Evolutionary conservation across 192 early-diverging fungal genomes (phyloP), one percentile per base, ranked within the genome.

Genomic region (Coemansia sp.): DNA sequence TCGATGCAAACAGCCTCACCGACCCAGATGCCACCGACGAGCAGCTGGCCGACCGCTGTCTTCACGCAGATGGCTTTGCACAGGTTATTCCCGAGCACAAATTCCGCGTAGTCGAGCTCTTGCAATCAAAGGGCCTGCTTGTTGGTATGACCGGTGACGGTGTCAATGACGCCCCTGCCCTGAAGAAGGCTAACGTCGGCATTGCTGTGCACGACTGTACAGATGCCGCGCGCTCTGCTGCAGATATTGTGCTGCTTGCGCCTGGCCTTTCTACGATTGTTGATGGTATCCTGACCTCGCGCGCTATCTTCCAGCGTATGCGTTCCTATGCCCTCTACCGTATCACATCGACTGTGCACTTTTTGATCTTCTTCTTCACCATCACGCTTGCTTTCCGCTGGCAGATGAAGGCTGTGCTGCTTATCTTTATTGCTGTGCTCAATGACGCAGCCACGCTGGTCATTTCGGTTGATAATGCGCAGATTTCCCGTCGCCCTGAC

Each of bases 71-170:
- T 72, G 94, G 94, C 45, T 97, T 97, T 74, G 94, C 92, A 14
- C 91, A 95, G 65, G 94, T 97, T 26, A 94, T 93, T 75, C 94
- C 94, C 44, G 94, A 97, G 70, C 93, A 97, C 88, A 97, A 97
- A 76, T 94, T 91, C 79, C 81, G 86, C 26, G 93, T 97, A n/a
- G 94, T 97, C 28, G 93, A 97, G 77, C 66, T 95, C 33, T 72
- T 97, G 24, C 94, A 97, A 74, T 87, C 91, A 37, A 81, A 86
- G 54, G 87, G 87, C n/a, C 58, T 85, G 18, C 63, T 91, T 9
- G 88, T 92, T 48, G 89, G 90, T 61, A 96, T 97, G 94, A 96
- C 94, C 32, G 95, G 95, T 64, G 94, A 94, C 75, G 92, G 93
- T 73, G 91, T 94, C 41, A 98, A 98, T 67, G 95, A 98, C 71